A percentile compares a stretch with the other conserved stretches of the same genome.
Conservation (phyloP, 164 flowering plant genomes). For the Chimonanthus praecox region DNA sequence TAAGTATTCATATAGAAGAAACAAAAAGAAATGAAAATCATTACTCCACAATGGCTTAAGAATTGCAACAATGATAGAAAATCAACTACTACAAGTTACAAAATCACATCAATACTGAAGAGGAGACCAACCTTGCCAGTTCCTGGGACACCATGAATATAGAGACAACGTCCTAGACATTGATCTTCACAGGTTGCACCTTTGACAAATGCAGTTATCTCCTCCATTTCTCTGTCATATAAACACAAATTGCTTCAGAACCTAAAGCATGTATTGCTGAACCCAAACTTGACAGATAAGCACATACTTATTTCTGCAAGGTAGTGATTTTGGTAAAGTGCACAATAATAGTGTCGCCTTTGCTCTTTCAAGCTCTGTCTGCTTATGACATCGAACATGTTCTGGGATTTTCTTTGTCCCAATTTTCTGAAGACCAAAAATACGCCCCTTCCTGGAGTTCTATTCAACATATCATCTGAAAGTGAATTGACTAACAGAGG, state of each 20-base stretch:
- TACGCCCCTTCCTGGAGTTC: conserved; percentile 72
- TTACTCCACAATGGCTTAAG: not conserved
- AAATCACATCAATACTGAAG: not conserved
- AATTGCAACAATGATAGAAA: not conserved
- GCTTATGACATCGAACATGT: conserved; percentile 77
- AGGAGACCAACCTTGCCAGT: conserved; percentile 77
- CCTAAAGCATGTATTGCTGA: not conserved
- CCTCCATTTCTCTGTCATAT: conserved; percentile 80
- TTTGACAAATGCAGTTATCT: conserved; percentile 74
- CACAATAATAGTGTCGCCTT: conserved; percentile 72
- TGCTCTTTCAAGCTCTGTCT: conserved; percentile 84
- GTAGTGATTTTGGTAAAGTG: conserved; percentile 75
- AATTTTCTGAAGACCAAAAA: conserved; percentile 80
- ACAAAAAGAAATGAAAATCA: not conserved
- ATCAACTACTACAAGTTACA: not conserved
- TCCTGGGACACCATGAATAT: conserved; percentile 99
- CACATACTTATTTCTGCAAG: conserved; percentile 85
- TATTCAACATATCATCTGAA: conserved; percentile 21
- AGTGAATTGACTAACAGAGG: not conserved
- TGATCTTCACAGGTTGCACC: conserved; percentile 78
- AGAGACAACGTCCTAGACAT: conserved; percentile 91
- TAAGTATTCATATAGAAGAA: not conserved
- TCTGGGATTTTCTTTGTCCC: conserved; percentile 84
- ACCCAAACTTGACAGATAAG: conserved; percentile 6
- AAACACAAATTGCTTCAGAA: conserved; percentile 2